Percentiles rank a stretch among this genome's conserved stretches.
phyloP scores from a whole-genome alignment of 306 rosid genomes.

The Senna siamea region DNA sequence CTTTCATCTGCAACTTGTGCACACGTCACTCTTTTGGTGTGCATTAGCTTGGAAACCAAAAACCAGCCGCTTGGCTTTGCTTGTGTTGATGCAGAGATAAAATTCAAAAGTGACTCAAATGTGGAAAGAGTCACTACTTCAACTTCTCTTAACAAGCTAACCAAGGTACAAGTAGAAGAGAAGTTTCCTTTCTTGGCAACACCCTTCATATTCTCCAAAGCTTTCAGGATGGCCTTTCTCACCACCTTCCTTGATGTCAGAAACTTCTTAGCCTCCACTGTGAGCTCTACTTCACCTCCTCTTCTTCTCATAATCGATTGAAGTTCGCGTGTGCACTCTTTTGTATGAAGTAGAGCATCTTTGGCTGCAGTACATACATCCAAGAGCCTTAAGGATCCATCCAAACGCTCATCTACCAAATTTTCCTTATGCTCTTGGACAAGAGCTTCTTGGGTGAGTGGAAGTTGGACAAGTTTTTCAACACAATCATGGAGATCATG shows the following conservation, averaged over 20 bases:
- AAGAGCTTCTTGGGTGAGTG: constrained; percentile 27
- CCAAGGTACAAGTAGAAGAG: background rate
- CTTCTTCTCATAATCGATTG: constrained; percentile 41
- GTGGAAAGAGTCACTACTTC: constrained; percentile 19
- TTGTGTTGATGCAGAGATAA: constrained; percentile 35
- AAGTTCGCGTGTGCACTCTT: constrained; percentile 40
- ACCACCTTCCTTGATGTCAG: constrained; percentile 41
- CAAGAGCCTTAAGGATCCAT: constrained; percentile 28
- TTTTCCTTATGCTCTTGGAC: constrained; percentile 6
- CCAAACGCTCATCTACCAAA: constrained; percentile 30
- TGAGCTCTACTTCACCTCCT: constrained; percentile 17
- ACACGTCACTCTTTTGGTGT: constrained; percentile 22
- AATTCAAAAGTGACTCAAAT: constrained; percentile 14
- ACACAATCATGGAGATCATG: constrained; percentile 35
- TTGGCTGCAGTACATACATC: constrained; percentile 39
- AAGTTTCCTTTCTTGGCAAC: too few relatives aligned
- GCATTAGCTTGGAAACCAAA: constrained; percentile 40
- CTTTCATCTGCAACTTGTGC: constrained; percentile 3
- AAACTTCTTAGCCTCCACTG: constrained; percentile 31
- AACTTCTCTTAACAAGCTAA: constrained; percentile 31
- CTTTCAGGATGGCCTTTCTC: constrained; percentile 34
- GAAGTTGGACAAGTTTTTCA: constrained; percentile 27
- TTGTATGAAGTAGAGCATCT: constrained; percentile 41
- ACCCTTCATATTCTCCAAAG: constrained; percentile 37
- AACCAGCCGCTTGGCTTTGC: constrained; percentile 30